These are phyloP conservation scores for Solioccasus polychromus DNA, from an alignment of 768 basidiomycete species.

Conservation along the genomic window DNA sequence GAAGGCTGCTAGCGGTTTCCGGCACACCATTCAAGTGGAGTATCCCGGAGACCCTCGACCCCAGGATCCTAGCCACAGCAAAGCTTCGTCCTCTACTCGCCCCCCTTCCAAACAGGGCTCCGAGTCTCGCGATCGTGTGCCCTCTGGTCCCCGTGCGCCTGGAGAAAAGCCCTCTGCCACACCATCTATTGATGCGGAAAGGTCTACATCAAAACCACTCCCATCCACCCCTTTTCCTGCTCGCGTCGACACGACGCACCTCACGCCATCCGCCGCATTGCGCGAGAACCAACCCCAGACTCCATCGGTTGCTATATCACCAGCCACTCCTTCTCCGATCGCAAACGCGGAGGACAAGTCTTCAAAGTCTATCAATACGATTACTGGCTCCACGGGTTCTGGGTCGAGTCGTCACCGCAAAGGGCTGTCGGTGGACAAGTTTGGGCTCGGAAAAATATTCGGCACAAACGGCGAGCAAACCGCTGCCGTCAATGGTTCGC, in stretches of 20 bases:
- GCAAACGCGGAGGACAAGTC: constrained; percentile 27
- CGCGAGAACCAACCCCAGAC: constrained; percentile 30
- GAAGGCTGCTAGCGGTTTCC: constrained; percentile 46
- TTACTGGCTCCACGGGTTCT: constrained; percentile 36
- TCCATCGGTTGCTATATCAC: constrained; percentile 35
- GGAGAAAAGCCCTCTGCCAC: constrained; percentile 18
- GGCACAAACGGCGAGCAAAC: constrained; percentile 39
- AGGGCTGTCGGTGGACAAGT: constrained; percentile 75
- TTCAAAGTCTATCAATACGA: constrained; percentile 26
- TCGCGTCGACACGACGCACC: constrained; percentile 21
- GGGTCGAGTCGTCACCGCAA: constrained; percentile 55
- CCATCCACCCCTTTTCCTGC: constrained; percentile 22
- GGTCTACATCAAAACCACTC: constrained; percentile 25
- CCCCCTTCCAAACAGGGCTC: constrained; percentile 14
- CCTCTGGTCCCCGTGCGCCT: constrained; percentile 9
- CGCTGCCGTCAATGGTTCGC: constrained; percentile 29
- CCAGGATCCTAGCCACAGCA: constrained; percentile 24
- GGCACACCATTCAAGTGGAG: constrained; percentile 97
- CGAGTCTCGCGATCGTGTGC: constrained; percentile 15
- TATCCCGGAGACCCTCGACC: constrained; percentile 60
- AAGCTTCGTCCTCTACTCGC: constrained; percentile 9
- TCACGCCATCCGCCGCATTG: constrained; percentile 23
- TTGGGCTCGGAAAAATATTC: constrained; percentile 76
- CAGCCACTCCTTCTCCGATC: constrained; percentile 41
- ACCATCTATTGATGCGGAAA: constrained; percentile 12